A percentile compares a stretch with the other conserved stretches of the same genome.
Conservation (phyloP, 192 early-diverging fungal genomes). For the Allomyces javanicus region DNA sequence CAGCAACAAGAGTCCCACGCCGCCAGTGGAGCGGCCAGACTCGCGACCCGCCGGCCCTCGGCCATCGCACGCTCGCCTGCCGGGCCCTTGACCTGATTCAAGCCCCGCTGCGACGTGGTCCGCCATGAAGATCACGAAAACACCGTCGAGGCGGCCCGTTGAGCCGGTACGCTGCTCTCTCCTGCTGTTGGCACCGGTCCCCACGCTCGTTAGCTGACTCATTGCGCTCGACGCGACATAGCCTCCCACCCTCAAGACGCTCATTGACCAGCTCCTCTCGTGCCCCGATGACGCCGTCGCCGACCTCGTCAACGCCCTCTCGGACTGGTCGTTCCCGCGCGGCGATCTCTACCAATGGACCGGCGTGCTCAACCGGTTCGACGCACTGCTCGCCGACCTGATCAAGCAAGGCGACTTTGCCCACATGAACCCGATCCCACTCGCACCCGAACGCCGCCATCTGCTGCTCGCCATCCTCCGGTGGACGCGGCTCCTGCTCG, state of each 20-base stretch:
- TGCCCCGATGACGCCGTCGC: conserved; percentile 33
- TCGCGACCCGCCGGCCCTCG: no score
- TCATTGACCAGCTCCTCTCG: conserved; percentile 1
- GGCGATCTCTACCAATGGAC: conserved; percentile 95
- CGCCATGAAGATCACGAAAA: conserved; percentile 5
- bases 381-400: conserved; percentile 48
- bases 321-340: conserved; percentile 60
- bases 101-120: no score
- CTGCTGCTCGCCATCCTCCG: conserved; percentile 42
- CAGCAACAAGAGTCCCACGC: no score
- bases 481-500: conserved; percentile 65
- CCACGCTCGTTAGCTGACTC: not conserved
- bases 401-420: conserved; percentile 44
- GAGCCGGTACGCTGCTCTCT: not conserved
- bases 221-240: not conserved
- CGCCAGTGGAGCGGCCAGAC: no score
- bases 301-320: conserved; percentile 19
- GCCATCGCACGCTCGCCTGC: no score
- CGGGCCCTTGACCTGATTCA: no score
- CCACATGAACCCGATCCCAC: conserved; percentile 35
- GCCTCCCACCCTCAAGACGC: not conserved
- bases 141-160: not conserved
- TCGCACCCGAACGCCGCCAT: conserved; percentile 29
- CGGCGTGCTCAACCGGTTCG: conserved; percentile 79
- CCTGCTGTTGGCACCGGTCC: not conserved